Evolutionary conservation across 768 basidiomycete species (phyloP), one percentile per base, ranked within the genome.

Genomic region (Boletus reticuloceps): DNA sequence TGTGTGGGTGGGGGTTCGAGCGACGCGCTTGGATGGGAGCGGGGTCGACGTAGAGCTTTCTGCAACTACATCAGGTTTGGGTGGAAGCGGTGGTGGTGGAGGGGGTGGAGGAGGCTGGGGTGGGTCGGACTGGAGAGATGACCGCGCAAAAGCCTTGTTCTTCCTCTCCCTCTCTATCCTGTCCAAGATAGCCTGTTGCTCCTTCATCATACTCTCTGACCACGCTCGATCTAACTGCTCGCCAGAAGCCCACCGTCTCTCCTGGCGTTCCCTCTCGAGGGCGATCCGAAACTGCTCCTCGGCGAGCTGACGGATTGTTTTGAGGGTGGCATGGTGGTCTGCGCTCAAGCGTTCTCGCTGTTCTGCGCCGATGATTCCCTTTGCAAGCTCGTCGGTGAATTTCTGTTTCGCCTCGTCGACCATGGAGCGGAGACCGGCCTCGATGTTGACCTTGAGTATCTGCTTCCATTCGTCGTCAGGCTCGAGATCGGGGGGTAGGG

Each of bases 321-420:
- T 64, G 76, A 84, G 77, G 6, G 75, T 65, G 0, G 68, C 61
- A 17, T 69, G 59, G 61, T 79, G 77, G 38, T 82, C 77, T 0
- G 64, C 50, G 60, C 60, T 62, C 36, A 81, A 63, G n/a, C 66
- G 69, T 14, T 77, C 69, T 7, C 77, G 71, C 43, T 69, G 61
- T 17, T 59, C 53, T 4, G 65, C 69, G 39, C 60, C 49, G 53
- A 74, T 61, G 65, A 79, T 57, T 53, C 67, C 63, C 69, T 77
- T 69, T 64, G 75, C 74, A 14, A 89, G 72, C 64, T 82, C 78
- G 16, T 72, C 68, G 36, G 82, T 76, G 37, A 82, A 69, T 54
- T 80, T 82, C 54, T 82, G 77, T 70, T 84, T 84, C 19, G 88
- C 82, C 55, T 86, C 86, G 51, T 84, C 78, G 56, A 87, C 78